Conservation (phyloP, 108 stramenopile genomes). For the Pseudonitzschia multiseries region DNA sequence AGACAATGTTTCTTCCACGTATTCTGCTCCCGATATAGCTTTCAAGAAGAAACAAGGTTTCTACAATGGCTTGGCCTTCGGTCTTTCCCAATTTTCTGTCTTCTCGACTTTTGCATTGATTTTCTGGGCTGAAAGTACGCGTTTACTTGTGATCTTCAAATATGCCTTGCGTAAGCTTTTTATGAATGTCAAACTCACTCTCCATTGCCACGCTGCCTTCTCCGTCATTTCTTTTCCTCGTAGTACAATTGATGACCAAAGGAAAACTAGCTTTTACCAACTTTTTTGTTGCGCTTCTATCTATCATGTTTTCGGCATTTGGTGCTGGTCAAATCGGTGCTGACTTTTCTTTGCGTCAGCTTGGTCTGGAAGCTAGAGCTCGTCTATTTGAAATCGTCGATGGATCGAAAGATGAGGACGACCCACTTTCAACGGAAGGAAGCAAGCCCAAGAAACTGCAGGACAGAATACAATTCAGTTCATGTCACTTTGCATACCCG, state of each 20-base stretch:
- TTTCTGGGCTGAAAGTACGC: not conserved
- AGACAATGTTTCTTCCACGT: not conserved
- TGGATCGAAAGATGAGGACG: constrained; percentile 19
- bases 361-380: not conserved
- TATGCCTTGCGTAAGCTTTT: not conserved
- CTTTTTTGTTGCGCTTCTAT: constrained; percentile 1
- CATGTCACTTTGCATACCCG: constrained; percentile 91
- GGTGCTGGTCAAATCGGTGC: constrained; percentile 8
- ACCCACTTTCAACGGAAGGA: constrained; percentile 55
- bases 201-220: not conserved
- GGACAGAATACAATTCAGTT: constrained; percentile 41
- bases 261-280: not conserved
- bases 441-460: constrained; percentile 34
- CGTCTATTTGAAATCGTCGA: constrained; percentile 5
- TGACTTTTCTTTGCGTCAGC: constrained; percentile 2
- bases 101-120: constrained; percentile 8
- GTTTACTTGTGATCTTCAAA: not conserved
- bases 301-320: constrained; percentile 9
- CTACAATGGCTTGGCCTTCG: constrained; percentile 9
- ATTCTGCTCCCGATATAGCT: not conserved
- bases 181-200: not conserved
- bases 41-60: constrained; percentile 7
- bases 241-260: constrained; percentile 10
- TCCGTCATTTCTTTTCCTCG: not conserved
- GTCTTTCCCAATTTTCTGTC: constrained; percentile 2